A percentile compares a stretch with the other conserved stretches of the same genome.
Conservation (phyloP, 2,329 filamentous ascomycete species). For the Fusarium acutatum region DNA sequence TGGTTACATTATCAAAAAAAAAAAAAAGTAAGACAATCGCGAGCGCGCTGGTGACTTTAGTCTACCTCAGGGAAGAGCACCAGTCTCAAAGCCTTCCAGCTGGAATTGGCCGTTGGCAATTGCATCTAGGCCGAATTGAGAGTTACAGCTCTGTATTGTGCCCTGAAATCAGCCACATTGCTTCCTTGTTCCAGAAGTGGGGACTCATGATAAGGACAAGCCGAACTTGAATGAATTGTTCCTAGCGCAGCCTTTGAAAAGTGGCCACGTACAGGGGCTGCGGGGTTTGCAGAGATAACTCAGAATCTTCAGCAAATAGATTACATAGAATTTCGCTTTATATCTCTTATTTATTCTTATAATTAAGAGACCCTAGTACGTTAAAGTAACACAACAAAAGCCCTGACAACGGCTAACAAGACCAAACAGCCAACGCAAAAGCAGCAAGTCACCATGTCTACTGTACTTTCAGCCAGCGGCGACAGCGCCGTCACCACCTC, state of each 20-base stretch:
- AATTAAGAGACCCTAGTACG: background rate
- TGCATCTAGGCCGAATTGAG: background rate
- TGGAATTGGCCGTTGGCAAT: background rate
- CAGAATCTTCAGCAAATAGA: rapidly evolving
- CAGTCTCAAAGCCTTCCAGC: background rate
- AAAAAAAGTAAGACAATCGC: too few species aligned
- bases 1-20: rapidly evolving
- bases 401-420: background rate
- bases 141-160: background rate
- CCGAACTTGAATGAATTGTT: background rate
- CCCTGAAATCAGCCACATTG: background rate
- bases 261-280: background rate
- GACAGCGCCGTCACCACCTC: too few species aligned
- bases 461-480: background rate
- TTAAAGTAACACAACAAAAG: background rate
- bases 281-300: background rate
- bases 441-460: background rate
- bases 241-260: background rate
- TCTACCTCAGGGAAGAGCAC: background rate
- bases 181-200: background rate
- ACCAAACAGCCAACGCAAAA: background rate
- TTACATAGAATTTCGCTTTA: background rate
- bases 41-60: rapidly evolving
- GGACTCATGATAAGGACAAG: background rate
- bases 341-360: background rate